Percentiles rank a stretch among this genome's conserved stretches.
Evolutionary conservation across 768 basidiomycete genomes (phyloP).

Genomic region (Rubroboletus satanas): DNA sequence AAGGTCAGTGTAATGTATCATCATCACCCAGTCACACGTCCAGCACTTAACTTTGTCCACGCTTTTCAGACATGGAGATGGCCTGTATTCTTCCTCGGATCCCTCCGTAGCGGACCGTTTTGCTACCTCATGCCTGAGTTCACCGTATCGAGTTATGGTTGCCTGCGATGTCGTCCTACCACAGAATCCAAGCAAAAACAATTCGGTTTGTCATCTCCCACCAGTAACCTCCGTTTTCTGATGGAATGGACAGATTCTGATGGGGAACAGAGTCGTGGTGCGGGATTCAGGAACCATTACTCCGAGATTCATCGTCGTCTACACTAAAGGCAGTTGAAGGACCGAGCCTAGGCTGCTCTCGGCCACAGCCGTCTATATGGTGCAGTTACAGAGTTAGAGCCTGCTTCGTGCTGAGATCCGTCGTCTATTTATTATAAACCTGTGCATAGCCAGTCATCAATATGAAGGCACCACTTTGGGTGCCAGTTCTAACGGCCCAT

Average conservation of each 20-base stretch:
- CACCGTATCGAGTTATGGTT: conserved; percentile 64
- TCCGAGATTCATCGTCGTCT: conserved; percentile 58
- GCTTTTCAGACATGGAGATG: conserved; percentile 50
- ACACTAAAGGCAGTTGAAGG: conserved; percentile 38
- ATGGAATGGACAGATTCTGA: conserved; percentile 37
- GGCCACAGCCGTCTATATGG: conserved; percentile 13
- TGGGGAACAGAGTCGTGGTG: conserved; percentile 52
- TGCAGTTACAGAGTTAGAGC: conserved; percentile 23
- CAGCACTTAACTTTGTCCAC: conserved; percentile 1
- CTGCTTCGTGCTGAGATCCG: conserved; percentile 18
- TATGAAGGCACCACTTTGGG: conserved; percentile 23
- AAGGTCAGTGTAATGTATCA: conserved; percentile 37
- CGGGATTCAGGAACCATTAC: conserved; percentile 51
- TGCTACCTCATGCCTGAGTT: conserved; percentile 64
- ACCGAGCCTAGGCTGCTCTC: conserved; percentile 14
- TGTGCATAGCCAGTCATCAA: conserved; percentile 15
- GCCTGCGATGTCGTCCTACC: conserved; percentile 52
- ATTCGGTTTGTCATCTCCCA: conserved; percentile 24
- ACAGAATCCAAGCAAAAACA: conserved; percentile 23
- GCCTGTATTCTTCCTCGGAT: conserved; percentile 60
- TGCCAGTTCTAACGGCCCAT: conserved; percentile 1
- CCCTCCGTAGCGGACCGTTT: conserved; percentile 53
- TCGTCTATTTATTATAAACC: conserved; percentile 21
- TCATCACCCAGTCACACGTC: conserved; percentile 1
- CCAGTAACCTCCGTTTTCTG: conserved; percentile 22